Evolutionary conservation across 2,329 filamentous ascomycete genomes (phyloP).

Genomic region (Hirsutella minnesotensis): DNA sequence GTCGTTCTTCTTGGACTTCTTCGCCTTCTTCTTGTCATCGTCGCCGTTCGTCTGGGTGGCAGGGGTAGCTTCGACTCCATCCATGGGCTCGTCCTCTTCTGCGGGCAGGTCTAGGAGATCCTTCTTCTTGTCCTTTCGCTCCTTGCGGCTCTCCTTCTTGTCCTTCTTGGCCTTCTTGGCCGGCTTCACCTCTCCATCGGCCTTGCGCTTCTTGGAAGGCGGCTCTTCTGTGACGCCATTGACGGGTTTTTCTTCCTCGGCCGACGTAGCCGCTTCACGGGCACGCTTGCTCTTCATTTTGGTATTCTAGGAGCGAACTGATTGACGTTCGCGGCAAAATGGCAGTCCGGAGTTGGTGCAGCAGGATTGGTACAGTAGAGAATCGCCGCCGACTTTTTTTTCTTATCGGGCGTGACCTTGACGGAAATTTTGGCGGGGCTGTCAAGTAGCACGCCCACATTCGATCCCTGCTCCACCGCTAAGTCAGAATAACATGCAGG

Average conservation of each 20-base stretch:
- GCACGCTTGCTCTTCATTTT: conserved; percentile 28
- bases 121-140: conserved; percentile 18
- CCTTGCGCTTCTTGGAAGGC: conserved; percentile 25
- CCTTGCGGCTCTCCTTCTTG: conserved; percentile 18
- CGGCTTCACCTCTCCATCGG: conserved; percentile 15
- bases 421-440: conserved; percentile 5
- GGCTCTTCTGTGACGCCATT: conserved; percentile 9
- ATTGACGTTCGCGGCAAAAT: too few species aligned
- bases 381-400: background rate
- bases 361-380: too few species aligned
- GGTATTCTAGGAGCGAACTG: too few species aligned
- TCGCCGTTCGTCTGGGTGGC: conserved; percentile 8
- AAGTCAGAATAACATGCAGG: too few species aligned
- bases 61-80: background rate
- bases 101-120: conserved; percentile 24
- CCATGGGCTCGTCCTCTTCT: conserved; percentile 12
- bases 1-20: conserved; percentile 12
- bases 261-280: conserved; percentile 17
- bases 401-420: background rate
- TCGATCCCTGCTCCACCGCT: background rate
- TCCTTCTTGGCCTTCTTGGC: conserved; percentile 18
- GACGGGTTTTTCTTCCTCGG: conserved; percentile 16
- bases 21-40: conserved; percentile 13
- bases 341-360: too few species aligned
- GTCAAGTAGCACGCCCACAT: background rate